Evolutionary conservation across 768 basidiomycete species (phyloP).

Genomic region (Lyophyllum decastes): DNA sequence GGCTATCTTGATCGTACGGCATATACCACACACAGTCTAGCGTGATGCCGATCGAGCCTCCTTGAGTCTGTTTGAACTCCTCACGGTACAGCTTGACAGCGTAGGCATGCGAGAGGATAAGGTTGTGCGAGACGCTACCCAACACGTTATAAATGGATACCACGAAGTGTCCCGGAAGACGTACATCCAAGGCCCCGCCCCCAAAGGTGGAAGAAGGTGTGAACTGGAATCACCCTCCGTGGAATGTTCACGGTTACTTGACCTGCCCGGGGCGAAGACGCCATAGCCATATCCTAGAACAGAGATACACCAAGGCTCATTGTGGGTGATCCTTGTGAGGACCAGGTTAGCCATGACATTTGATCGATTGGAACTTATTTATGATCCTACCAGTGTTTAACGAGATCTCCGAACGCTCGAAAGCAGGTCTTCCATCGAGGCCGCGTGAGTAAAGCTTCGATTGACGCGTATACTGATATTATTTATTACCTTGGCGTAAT

Average conservation of each 20-base stretch:
- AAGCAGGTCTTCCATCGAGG: constrained; percentile 53
- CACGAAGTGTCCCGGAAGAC: constrained; percentile 21
- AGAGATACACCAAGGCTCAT: constrained; percentile 73
- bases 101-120: constrained; percentile 70
- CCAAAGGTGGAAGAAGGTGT: too few species aligned
- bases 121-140: constrained; percentile 60
- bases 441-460: background rate
- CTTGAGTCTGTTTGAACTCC: constrained; percentile 52
- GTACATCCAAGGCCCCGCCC: constrained; percentile 68
- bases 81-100: constrained; percentile 66
- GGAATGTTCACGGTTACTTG: constrained; percentile 57
- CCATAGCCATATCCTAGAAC: constrained; percentile 66
- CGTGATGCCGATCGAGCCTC: constrained; percentile 72
- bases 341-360: background rate
- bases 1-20: constrained; percentile 61
- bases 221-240: constrained; percentile 58
- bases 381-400: constrained; percentile 61
- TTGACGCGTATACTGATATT: background rate
- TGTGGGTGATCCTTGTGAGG: constrained; percentile 59
- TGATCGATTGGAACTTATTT: constrained; percentile 3
- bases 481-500: constrained; percentile 52
- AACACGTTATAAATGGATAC: background rate
- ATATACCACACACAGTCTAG: constrained; percentile 67
- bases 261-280: constrained; percentile 68
- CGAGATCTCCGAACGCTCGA: constrained; percentile 68